These are phyloP conservation scores for Tubosaeta sp. DNA, from an alignment of 768 basidiomycete genomes.

Conservation along the genomic window DNA sequence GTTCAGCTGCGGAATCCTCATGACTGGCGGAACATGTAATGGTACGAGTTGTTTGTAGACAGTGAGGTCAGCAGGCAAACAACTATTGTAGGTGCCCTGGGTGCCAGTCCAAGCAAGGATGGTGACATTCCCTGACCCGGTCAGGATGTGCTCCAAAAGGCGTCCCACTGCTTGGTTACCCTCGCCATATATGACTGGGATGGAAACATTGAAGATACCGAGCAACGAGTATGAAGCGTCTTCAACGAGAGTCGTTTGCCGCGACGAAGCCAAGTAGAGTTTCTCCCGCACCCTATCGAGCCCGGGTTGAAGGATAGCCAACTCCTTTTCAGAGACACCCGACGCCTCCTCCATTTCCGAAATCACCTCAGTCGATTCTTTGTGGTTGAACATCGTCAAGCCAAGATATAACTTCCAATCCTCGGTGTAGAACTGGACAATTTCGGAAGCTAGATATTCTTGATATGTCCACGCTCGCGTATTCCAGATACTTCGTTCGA, in stretches of 20 bases:
- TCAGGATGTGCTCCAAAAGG: neutral
- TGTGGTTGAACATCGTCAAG: neutral
- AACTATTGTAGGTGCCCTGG: conserved; percentile 1
- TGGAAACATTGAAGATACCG: conserved; percentile 1
- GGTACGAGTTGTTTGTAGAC: conserved; percentile 2
- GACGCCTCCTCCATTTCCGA: neutral
- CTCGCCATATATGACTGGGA: neutral
- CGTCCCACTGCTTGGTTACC: neutral
- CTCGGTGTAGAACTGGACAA: neutral
- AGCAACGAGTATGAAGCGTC: neutral
- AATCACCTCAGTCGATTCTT: neutral
- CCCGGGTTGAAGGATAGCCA: neutral
- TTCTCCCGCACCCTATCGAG: neutral
- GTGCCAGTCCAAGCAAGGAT: conserved; percentile 3
- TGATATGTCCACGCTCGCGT: conserved; percentile 11
- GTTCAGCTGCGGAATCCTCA: neutral
- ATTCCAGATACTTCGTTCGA: conserved; percentile 4
- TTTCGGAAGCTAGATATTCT: conserved; percentile 2
- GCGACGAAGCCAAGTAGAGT: neutral
- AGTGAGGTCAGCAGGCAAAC: neutral
- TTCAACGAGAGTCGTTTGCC: neutral
- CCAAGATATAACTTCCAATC: conserved; percentile 1
- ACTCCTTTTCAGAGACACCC: neutral
- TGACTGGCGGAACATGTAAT: neutral
- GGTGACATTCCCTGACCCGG: neutral